Base-by-base conservation (phyloP, 2,329 filamentous ascomycete species). In the Microsporum canis region DNA sequence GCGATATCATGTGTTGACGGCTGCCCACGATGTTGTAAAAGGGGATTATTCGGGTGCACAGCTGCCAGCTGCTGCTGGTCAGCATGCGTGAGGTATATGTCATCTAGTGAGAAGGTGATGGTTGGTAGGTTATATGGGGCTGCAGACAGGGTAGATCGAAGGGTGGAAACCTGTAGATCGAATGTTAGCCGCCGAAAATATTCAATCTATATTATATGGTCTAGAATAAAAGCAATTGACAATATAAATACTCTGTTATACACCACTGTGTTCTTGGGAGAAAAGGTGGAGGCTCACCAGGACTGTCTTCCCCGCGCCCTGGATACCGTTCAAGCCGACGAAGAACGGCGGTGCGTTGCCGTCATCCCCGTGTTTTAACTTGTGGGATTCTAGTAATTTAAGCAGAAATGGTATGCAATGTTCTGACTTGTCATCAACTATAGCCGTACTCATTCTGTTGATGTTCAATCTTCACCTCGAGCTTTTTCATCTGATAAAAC, bases 281-380 rank as follows among this genome's bases (percentile, higher is more conserved):
- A 23, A 7, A 12, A 29, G 10, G 14, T 10, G 39, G 14, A 27
- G n/a, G 65, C 78, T 71, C 71, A 84, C 91, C 68, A 96, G 82
- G 10, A 91, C 95, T 2, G 91, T 95, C 78, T 97, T 96, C 66
- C 92, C 92, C 41, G 89, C 87, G 63, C 92, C 92, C 76, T 96
- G 92, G 33, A 96, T 84, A 63, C 91, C 92, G 68, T 95, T 95
- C 68, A 97, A 82, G 55, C 91, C 92, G 64, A 96, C 81, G 71
- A 96, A 84, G 73, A 96, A 88, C 33, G 91, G 90, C 23, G 80
- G 81, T 58, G 76, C 70, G 60, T 69, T 68, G 62, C 70, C 64
- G 43, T 69, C 70, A 43, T 68, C 64, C 17, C 67, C 68, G 65
- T 75, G 70, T 63, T 74, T 75, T 17, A 71, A 68, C 63, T 76